Conservation (phyloP, 768 basidiomycete genomes). For the Cyclocybe aegerita region DNA sequence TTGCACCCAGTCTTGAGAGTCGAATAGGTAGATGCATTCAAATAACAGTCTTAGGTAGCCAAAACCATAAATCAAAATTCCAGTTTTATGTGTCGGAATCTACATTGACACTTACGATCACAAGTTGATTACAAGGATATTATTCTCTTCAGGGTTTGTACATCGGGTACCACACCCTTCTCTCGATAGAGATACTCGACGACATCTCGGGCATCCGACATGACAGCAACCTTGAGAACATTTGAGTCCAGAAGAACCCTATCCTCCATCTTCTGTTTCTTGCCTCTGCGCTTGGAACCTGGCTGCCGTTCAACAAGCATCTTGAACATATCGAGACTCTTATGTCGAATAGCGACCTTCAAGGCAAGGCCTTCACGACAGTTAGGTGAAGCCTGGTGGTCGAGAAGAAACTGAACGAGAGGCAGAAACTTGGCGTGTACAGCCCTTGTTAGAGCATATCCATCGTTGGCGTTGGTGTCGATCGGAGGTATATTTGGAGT, state of each 20-base stretch:
- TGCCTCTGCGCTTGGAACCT: constrained; percentile 27
- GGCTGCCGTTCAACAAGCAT: constrained; percentile 53
- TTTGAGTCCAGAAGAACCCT: constrained; percentile 49
- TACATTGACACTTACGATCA: background rate
- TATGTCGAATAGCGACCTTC: constrained; percentile 70
- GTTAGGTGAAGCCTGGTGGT: constrained; percentile 68
- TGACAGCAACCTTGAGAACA: constrained; percentile 70
- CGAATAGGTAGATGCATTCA: background rate
- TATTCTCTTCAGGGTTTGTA: constrained; percentile 49
- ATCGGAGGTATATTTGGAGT: constrained; percentile 39
- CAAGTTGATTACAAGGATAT: background rate
- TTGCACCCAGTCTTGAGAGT: too few relatives aligned
- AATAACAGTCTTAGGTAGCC: background rate
- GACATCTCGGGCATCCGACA: constrained; percentile 64
- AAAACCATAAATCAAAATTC: background rate
- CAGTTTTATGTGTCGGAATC: background rate
- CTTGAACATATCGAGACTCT: constrained; percentile 66
- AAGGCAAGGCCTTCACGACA: constrained; percentile 66
- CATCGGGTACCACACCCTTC: constrained; percentile 73
- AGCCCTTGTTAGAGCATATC: constrained; percentile 82
- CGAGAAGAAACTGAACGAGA: constrained; percentile 70
- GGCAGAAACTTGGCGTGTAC: constrained; percentile 64
- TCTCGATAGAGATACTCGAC: constrained; percentile 68
- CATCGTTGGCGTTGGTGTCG: constrained; percentile 66
- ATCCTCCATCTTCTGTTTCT: constrained; percentile 59